These are phyloP conservation scores for Coniochaeta hoffmannii DNA, from an alignment of 2,329 filamentous ascomycete genomes.

Conservation along the genomic window DNA sequence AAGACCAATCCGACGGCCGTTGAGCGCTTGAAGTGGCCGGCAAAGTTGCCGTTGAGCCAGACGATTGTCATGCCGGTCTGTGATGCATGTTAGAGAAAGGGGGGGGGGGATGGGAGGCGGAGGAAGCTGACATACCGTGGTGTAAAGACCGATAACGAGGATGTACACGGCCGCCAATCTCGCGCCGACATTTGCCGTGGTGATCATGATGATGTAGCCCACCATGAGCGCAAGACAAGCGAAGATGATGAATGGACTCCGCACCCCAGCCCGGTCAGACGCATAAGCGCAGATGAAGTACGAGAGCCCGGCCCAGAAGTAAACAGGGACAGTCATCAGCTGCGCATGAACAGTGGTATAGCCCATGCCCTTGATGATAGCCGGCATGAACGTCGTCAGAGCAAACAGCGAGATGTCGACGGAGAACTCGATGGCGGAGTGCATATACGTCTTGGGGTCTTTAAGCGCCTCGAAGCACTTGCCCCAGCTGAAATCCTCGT, in stretches of 20 bases:
- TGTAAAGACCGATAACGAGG: constrained; percentile 6
- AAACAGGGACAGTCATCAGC: constrained; percentile 3
- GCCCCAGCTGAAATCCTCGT: constrained; percentile 5
- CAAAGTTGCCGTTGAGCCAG: constrained; percentile 3
- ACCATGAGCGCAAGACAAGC: neutral
- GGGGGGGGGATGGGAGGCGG: neutral
- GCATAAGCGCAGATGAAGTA: neutral
- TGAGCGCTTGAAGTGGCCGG: constrained; percentile 4
- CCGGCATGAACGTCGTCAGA: constrained; percentile 11
- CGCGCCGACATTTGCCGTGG: neutral
- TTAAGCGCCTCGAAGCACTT: neutral
- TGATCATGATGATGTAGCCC: neutral
- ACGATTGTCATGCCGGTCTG: constrained; percentile 3
- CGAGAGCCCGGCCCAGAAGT: neutral
- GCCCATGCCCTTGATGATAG: constrained; percentile 1
- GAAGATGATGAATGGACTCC: neutral
- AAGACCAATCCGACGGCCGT: neutral
- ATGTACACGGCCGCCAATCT: constrained; percentile 8
- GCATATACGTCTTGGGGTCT: constrained; percentile 6
- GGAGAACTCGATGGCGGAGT: constrained; percentile 8
- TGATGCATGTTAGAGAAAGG: neutral
- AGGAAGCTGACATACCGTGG: neutral
- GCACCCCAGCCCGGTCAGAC: neutral
- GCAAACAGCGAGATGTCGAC: constrained; percentile 6
- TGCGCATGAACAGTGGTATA: neutral